Conservation (phyloP, 129 eudicot genomes). For the Saussurea involucrata region DNA sequence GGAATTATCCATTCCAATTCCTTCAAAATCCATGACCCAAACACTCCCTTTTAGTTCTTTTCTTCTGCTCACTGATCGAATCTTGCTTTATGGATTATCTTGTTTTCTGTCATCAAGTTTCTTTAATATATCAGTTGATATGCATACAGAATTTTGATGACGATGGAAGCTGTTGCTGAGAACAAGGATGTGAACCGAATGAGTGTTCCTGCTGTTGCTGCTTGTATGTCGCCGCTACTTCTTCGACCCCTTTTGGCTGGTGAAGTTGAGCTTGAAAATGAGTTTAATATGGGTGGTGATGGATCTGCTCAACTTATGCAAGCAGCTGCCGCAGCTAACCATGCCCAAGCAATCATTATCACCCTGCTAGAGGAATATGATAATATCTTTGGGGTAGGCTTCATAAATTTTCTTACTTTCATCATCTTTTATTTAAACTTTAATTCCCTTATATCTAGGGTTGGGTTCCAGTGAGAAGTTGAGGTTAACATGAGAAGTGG, state of each 20-base stretch:
- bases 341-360: slow-evolving; percentile 93
- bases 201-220: slow-evolving; percentile 97
- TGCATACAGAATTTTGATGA: slow-evolving; percentile 63
- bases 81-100: not conserved
- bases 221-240: slow-evolving; percentile 98
- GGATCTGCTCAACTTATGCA: slow-evolving; percentile 93
- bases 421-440: not conserved
- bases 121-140: not conserved
- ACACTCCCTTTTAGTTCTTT: too few species aligned
- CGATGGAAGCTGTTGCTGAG: slow-evolving; percentile 84
- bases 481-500: too few species aligned
- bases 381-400: slow-evolving; percentile 81
- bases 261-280: slow-evolving; percentile 80
- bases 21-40: too few species aligned
- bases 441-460: not conserved
- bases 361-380: slow-evolving; percentile 92
- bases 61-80: not conserved
- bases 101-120: not conserved
- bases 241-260: slow-evolving; percentile 98
- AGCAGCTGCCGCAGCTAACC: slow-evolving; percentile 99
- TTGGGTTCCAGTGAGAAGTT: not conserved
- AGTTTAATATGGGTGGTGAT: slow-evolving; percentile 83
- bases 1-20: too few species aligned
- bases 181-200: slow-evolving; percentile 75
- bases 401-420: not conserved